Conservation (phyloP, 1,284 basidiomycete genomes). For the Abortiporus biennis region DNA sequence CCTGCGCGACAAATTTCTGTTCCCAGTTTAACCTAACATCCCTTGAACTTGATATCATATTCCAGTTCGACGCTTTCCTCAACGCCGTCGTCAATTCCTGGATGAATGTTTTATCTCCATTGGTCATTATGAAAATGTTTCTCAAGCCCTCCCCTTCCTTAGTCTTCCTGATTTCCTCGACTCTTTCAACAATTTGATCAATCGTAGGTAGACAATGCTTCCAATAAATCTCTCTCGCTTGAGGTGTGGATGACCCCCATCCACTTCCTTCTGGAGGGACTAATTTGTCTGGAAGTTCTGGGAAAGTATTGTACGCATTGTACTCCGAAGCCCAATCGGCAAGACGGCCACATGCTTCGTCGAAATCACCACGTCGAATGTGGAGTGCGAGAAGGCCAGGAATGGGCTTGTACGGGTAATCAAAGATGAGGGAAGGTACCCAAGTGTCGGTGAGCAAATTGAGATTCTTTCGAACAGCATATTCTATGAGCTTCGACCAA, state of each 20-base stretch:
- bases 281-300: neutral
- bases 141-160: conserved; percentile 17
- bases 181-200: conserved; percentile 32
- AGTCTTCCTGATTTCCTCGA: conserved; percentile 22
- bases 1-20: conserved; percentile 32
- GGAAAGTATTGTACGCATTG: neutral
- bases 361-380: conserved; percentile 55
- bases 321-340: conserved; percentile 25
- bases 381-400: conserved; percentile 48
- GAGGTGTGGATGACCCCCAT: neutral
- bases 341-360: conserved; percentile 42
- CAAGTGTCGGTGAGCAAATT: neutral
- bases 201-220: conserved; percentile 36
- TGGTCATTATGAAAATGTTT: conserved; percentile 32
- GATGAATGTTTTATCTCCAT: conserved; percentile 27
- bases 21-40: conserved; percentile 32
- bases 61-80: conserved; percentile 15
- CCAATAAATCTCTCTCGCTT: conserved; percentile 24
- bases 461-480: conserved; percentile 29
- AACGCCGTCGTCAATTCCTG: conserved; percentile 21
- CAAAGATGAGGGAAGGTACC: conserved; percentile 11
- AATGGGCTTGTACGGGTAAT: conserved; percentile 17
- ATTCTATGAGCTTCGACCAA: conserved; percentile 34
- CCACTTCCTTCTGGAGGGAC: neutral
- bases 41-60: conserved; percentile 24